Conservation (phyloP, 345 rosid genomes). For the Eucalyptus curtisii region DNA sequence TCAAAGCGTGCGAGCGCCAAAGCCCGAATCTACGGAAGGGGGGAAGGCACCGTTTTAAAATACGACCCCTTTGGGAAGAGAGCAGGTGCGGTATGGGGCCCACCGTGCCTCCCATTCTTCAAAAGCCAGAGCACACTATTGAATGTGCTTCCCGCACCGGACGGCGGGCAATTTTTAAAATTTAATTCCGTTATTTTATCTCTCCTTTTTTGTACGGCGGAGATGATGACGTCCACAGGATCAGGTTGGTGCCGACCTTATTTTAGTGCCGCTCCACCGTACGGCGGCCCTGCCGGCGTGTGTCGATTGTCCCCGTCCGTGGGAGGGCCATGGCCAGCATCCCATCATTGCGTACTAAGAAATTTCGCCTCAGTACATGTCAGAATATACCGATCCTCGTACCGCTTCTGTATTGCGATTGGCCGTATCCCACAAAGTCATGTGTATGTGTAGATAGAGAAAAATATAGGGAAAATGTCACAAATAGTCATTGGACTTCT, state of each 20-base stretch:
- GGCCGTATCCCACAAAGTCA: background rate
- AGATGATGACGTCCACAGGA: background rate
- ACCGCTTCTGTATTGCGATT: background rate
- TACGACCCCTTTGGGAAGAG: background rate
- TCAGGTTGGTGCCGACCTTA: background rate
- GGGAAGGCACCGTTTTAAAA: background rate
- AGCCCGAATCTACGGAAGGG: background rate
- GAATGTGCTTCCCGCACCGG: background rate
- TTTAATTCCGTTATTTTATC: fast-evolving
- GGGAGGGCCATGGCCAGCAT: background rate
- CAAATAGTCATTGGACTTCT: too few species aligned
- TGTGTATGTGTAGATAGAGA: background rate
- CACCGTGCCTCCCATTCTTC: background rate
- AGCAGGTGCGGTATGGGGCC: background rate
- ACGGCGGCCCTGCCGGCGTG: background rate
- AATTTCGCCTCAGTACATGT: background rate
- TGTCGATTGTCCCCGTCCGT: background rate
- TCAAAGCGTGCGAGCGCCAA: background rate
- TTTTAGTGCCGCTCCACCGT: background rate
- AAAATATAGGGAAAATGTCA: too few species aligned
- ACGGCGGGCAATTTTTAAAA: background rate
- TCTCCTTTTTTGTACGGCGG: background rate
- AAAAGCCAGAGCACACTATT: background rate
- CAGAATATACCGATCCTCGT: background rate
- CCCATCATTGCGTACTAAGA: background rate